Percentiles rank a stretch among this genome's conserved stretches.
phyloP scores from a whole-genome alignment of 768 basidiomycete species.

The Harrya chromipes region DNA sequence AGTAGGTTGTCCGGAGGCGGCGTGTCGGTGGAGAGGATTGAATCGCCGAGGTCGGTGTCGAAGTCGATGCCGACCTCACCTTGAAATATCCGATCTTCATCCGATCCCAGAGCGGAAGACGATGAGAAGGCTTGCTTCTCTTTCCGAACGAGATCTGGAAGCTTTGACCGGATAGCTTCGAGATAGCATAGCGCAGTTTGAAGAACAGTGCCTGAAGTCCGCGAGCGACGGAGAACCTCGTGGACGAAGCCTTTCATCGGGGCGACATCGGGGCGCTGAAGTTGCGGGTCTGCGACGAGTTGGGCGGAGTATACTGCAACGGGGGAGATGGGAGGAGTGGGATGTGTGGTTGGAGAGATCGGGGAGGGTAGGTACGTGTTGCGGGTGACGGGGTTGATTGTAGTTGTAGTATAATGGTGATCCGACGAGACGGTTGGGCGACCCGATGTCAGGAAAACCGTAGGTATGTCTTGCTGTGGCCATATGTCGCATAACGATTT shows the following conservation, averaged over 20 bases:
- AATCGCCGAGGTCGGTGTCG: slow-evolving; percentile 35
- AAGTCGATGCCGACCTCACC: slow-evolving; percentile 42
- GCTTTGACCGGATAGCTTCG: slow-evolving; percentile 71
- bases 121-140: slow-evolving; percentile 47
- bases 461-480: slow-evolving; percentile 72
- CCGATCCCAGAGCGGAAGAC: slow-evolving; percentile 40
- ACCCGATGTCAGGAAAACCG: slow-evolving; percentile 45
- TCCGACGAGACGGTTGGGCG: slow-evolving; percentile 25
- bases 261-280: slow-evolving; percentile 37
- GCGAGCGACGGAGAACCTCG: slow-evolving; percentile 83
- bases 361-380: slow-evolving; percentile 53
- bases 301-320: slow-evolving; percentile 27
- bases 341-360: slow-evolving; percentile 47
- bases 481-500: slow-evolving; percentile 77
- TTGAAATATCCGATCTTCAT: slow-evolving; percentile 40
- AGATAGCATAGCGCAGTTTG: slow-evolving; percentile 88
- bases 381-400: slow-evolving; percentile 12
- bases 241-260: slow-evolving; percentile 80
- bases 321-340: slow-evolving; percentile 29
- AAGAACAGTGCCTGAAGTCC: slow-evolving; percentile 78
- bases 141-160: slow-evolving; percentile 57
- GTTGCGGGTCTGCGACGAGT: slow-evolving; percentile 9
- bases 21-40: slow-evolving; percentile 4
- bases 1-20: slow-evolving; percentile 27
- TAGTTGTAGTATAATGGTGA: slow-evolving; percentile 2